Conservation (phyloP, 768 basidiomycete genomes). For the Termitomyces sp. region DNA sequence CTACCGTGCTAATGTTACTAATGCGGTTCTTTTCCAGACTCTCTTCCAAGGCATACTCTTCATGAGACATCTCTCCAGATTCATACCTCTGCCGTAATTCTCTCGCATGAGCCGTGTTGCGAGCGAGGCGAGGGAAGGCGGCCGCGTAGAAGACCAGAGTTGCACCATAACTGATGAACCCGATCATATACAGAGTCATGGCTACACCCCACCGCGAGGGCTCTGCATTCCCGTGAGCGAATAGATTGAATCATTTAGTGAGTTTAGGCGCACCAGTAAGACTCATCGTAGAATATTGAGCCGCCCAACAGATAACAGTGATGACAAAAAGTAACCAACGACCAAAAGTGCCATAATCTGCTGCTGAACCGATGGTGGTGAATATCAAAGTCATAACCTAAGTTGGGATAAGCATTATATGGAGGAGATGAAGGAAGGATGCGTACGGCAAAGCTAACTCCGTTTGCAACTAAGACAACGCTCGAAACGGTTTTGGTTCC, state of each 20-base stretch:
- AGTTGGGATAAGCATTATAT: background rate
- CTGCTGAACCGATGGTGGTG: slow-evolving; percentile 73
- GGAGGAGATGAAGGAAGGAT: background rate
- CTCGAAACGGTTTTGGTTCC: slow-evolving; percentile 75
- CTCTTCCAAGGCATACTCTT: slow-evolving; percentile 71
- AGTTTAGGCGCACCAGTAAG: slow-evolving; percentile 49
- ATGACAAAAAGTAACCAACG: slow-evolving; percentile 72
- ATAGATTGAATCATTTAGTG: too few species aligned
- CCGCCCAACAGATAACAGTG: slow-evolving; percentile 76
- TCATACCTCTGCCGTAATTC: slow-evolving; percentile 52
- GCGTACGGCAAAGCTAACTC: slow-evolving; percentile 67
- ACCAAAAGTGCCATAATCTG: slow-evolving; percentile 73
- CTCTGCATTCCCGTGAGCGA: slow-evolving; percentile 27
- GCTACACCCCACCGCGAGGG: slow-evolving; percentile 70
- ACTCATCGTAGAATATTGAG: slow-evolving; percentile 75
- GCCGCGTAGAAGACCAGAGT: slow-evolving; percentile 81
- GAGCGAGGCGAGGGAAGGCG: slow-evolving; percentile 74
- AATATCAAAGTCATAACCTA: slow-evolving; percentile 79
- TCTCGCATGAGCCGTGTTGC: slow-evolving; percentile 67
- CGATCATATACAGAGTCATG: slow-evolving; percentile 77
- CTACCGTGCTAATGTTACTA: slow-evolving; percentile 80
- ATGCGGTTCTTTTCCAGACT: slow-evolving; percentile 82
- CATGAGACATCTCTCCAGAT: slow-evolving; percentile 51
- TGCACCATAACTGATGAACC: slow-evolving; percentile 76
- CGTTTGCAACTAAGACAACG: slow-evolving; percentile 73